These are phyloP conservation scores for Blastomyces emzantsi DNA, from an alignment of 2,329 filamentous ascomycete species.

Conservation along the genomic window DNA sequence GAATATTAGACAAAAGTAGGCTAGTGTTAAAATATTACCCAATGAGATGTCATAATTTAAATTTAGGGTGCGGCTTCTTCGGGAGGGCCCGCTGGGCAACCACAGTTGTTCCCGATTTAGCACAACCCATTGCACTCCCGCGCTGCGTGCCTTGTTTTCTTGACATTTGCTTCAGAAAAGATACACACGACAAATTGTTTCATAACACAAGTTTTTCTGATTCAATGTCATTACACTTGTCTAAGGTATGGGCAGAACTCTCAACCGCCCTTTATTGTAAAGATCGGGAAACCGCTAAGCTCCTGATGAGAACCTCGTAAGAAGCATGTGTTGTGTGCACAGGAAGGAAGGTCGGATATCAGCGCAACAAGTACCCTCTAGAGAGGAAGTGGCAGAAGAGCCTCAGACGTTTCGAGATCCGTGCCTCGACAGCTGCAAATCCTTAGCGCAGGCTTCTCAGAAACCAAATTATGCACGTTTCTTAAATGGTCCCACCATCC, in stretches of 20 bases:
- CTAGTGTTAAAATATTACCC: background rate
- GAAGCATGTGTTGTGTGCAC: background rate
- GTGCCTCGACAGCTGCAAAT: background rate
- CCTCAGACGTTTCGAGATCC: background rate
- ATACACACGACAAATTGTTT: too few species aligned
- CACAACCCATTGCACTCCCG: background rate
- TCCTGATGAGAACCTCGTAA: background rate
- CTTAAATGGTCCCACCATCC: background rate
- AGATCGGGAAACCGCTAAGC: background rate
- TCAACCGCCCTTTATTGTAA: background rate
- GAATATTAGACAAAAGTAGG: background rate
- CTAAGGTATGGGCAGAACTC: background rate
- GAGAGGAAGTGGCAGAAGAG: background rate
- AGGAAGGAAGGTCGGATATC: background rate
- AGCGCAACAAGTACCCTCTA: background rate
- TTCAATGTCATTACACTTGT: background rate
- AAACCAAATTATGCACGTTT: background rate
- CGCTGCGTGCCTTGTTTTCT: too few species aligned
- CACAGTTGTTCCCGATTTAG: constrained; percentile 7
- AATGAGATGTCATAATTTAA: background rate
- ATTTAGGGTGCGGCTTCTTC: constrained; percentile 6
- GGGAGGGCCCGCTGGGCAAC: background rate
- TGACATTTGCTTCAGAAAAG: background rate
- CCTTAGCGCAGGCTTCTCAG: background rate
- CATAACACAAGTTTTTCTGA: too few species aligned